Evolutionary conservation across 2,329 filamentous ascomycete species (phyloP).

Genomic region (Diplodia intermedia): DNA sequence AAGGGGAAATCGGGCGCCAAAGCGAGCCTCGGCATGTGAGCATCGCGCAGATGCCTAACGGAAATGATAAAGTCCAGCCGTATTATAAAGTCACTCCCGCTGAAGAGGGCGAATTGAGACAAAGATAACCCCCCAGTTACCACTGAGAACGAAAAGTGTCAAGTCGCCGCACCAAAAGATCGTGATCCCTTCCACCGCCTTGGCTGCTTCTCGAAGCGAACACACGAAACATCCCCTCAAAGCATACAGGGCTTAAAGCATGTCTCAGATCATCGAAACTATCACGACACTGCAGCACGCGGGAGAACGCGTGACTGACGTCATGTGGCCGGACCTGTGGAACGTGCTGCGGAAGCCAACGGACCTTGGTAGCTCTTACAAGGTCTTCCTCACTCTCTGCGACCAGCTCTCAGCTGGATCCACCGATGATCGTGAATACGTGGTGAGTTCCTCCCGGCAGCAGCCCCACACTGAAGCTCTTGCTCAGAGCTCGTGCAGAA

Average conservation of each 20-base stretch:
- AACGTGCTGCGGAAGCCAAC: background rate
- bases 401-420: background rate
- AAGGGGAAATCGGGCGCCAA: no score
- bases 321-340: background rate
- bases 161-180: background rate
- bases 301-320: no score
- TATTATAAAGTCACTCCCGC: background rate
- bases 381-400: background rate
- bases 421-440: slow-evolving; percentile 6
- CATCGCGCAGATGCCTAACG: background rate
- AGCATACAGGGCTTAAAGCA: background rate
- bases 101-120: background rate
- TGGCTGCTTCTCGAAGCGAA: background rate
- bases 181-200: background rate
- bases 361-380: background rate
- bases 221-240: background rate
- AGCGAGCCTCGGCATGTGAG: background rate
- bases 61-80: background rate
- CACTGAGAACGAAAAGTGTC: background rate
- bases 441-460: background rate
- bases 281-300: background rate
- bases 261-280: background rate
- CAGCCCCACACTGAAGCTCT: background rate
- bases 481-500: background rate
- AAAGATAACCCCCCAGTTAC: background rate